phyloP scores from a whole-genome alignment of 2,329 filamentous ascomycete genomes.

The Alternaria brassicicola region DNA sequence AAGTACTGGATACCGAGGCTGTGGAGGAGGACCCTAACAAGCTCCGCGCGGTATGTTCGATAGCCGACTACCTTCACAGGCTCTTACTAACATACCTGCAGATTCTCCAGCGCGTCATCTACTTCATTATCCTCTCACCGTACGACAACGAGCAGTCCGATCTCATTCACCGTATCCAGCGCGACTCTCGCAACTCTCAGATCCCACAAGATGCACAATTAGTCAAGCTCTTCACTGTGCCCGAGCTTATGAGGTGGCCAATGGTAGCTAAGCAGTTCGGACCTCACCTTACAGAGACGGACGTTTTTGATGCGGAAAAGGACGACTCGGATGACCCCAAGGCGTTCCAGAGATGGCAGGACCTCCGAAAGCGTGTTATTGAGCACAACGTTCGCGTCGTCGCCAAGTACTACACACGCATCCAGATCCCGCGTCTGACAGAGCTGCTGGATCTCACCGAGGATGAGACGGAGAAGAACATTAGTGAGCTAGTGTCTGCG shows the following conservation, averaged over 20 bases:
- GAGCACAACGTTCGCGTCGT: constrained; percentile 98
- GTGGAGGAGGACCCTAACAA: constrained; percentile 89
- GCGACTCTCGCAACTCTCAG: constrained; percentile 79
- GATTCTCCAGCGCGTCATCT: constrained; percentile 93
- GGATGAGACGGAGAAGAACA: constrained; percentile 98
- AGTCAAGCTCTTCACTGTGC: constrained; percentile 91
- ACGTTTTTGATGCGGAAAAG: constrained; percentile 79
- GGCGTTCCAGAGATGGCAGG: constrained; percentile 85
- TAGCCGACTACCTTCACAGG: constrained; percentile 13
- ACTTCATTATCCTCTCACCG: constrained; percentile 94
- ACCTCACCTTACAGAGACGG: constrained; percentile 82
- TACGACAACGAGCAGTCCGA: constrained; percentile 99
- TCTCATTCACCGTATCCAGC: constrained; percentile 88
- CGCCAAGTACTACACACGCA: constrained; percentile 98
- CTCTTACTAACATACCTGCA: constrained; percentile 45
- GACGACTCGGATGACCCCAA: constrained; percentile 75
- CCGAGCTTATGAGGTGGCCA: constrained; percentile 98
- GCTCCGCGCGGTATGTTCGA: constrained; percentile 74
- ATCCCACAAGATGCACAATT: constrained; percentile 83
- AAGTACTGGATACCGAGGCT: constrained; percentile 93
- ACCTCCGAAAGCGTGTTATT: constrained; percentile 96
- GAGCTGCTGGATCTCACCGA: constrained; percentile 89
- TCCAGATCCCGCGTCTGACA: constrained; percentile 88
- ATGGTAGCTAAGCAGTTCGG: constrained; percentile 89
- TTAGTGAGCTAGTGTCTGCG: constrained; percentile 92